These are phyloP conservation scores for Vitis rupestris DNA, from an alignment of 164 flowering plant genomes.

Conservation along the genomic window DNA sequence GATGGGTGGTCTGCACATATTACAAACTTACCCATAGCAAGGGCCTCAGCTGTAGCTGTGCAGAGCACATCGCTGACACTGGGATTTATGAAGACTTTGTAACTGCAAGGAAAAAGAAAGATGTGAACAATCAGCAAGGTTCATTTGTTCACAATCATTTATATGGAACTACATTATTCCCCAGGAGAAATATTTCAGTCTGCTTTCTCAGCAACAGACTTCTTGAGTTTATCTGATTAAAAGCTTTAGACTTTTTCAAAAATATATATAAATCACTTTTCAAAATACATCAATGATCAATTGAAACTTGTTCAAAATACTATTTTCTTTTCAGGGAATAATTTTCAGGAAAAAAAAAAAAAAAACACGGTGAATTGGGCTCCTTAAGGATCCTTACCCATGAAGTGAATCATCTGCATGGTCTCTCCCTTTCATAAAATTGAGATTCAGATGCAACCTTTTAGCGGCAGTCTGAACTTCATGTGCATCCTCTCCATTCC, in stretches of 20 bases:
- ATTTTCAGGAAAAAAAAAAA: no score
- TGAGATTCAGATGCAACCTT: conserved; percentile 66
- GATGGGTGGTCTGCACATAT: conserved; percentile 98
- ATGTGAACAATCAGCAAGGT: background rate
- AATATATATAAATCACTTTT: background rate
- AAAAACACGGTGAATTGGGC: background rate
- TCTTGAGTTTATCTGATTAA: no score
- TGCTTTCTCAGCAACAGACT: background rate
- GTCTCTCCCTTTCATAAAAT: conserved; percentile 89
- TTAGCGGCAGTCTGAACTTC: conserved; percentile 84
- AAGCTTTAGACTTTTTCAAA: background rate
- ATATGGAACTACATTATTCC: background rate
- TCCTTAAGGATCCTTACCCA: conserved; percentile 42
- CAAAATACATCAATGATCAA: background rate
- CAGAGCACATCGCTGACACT: conserved; percentile 90
- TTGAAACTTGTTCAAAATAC: background rate
- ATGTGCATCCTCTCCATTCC: conserved; percentile 95
- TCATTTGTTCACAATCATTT: background rate
- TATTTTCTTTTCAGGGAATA: no score
- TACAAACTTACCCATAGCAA: conserved; percentile 99
- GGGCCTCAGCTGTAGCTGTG: conserved; percentile 99
- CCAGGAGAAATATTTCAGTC: background rate
- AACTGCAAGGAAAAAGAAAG: conserved; percentile 47
- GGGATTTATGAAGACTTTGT: conserved; percentile 97
- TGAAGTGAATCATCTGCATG: conserved; percentile 96